Conservation (phyloP, 176 grass and related monocot species). For the Oryza punctata region DNA sequence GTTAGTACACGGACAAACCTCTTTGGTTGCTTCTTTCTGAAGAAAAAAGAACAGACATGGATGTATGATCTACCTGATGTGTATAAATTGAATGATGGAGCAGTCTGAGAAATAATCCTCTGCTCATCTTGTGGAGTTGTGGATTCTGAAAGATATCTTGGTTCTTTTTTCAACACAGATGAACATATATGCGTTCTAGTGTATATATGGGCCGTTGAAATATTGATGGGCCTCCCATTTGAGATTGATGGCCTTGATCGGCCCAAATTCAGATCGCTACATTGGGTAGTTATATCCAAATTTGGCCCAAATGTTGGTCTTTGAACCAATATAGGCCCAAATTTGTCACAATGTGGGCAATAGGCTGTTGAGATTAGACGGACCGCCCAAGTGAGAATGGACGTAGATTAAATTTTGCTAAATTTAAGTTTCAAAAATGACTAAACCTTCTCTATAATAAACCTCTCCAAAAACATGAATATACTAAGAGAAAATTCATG, state of each 20-base stretch:
- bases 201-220: too few relatives aligned
- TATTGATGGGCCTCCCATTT: too few relatives aligned
- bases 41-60: not conserved
- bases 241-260: too few relatives aligned
- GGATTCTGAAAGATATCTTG: not conserved
- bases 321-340: too few relatives aligned
- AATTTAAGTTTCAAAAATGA: not conserved
- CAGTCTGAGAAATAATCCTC: not conserved
- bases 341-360: too few relatives aligned
- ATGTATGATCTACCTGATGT: not conserved
- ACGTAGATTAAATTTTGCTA: too few relatives aligned
- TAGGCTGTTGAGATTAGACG: too few relatives aligned
- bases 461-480: not conserved
- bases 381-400: too few relatives aligned
- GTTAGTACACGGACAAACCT: not conserved
- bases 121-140: not conserved
- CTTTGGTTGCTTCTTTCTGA: slow-evolving; percentile 26
- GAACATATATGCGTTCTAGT: not conserved
- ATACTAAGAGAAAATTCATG: slow-evolving; percentile 6
- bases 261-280: not conserved
- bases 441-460: not conserved
- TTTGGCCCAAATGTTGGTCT: not conserved
- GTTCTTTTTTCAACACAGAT: not conserved
- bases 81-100: not conserved
- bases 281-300: not conserved